A percentile compares a stretch with the other conserved stretches of the same genome.
These are phyloP conservation scores for Fusarium sp. DNA, from an alignment of 2,329 filamentous ascomycete species.

Conservation along the genomic window DNA sequence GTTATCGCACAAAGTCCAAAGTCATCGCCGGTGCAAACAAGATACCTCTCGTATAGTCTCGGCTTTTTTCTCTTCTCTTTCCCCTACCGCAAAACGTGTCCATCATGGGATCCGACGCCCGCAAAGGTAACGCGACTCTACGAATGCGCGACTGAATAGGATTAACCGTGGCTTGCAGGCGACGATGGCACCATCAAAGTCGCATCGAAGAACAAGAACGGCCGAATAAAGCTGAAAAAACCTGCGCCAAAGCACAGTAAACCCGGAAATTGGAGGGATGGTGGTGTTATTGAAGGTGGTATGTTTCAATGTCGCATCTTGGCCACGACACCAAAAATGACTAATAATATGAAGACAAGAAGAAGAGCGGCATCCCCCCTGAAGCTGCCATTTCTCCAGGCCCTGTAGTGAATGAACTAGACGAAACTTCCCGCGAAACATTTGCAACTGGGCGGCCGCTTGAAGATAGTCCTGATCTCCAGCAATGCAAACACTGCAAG, in stretches of 20 bases:
- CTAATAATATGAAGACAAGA: conserved; percentile 62
- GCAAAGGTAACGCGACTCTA: conserved; percentile 48
- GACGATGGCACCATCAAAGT: conserved; percentile 73
- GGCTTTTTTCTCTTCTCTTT: neutral
- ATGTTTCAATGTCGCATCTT: conserved; percentile 42
- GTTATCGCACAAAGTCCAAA: conserved; percentile 13
- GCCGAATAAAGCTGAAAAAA: conserved; percentile 72
- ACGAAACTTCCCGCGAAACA: conserved; percentile 79
- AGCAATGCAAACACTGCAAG: conserved; percentile 94
- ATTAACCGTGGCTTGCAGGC: conserved; percentile 50
- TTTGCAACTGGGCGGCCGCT: conserved; percentile 86
- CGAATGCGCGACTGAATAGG: conserved; percentile 15
- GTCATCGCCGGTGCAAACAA: neutral
- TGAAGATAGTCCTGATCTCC: conserved; percentile 81
- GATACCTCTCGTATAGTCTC: neutral
- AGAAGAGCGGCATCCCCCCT: conserved; percentile 59
- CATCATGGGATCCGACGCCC: conserved; percentile 43
- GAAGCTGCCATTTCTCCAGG: conserved; percentile 61
- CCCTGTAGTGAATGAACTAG: conserved; percentile 74
- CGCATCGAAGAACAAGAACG: conserved; percentile 68
- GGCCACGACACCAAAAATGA: conserved; percentile 3
- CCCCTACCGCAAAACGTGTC: neutral
- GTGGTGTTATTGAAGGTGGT: conserved; percentile 75
- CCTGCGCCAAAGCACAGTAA: conserved; percentile 70
- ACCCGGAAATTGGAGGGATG: conserved; percentile 78